Evolutionary conservation across 345 rosid genomes (phyloP), one percentile per base, ranked within the genome.

Genomic region (Lumnitzera racemosa): DNA sequence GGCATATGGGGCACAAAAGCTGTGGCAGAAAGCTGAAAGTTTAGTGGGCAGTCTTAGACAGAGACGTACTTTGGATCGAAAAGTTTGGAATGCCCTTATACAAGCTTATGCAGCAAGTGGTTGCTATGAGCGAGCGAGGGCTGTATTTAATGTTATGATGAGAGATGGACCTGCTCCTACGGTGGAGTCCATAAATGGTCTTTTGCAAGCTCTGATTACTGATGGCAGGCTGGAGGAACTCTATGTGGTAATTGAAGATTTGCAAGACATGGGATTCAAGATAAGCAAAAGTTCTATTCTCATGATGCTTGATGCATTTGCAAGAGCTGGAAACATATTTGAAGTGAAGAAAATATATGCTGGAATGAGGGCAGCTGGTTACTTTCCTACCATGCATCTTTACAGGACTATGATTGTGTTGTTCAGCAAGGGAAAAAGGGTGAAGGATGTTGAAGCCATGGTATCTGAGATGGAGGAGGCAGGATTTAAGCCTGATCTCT

Each of bases 291-390:
- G 94, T 73, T 87, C 96, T 60, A 89, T 87, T 75, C 80, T 87
- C 67, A 72, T 89, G 76, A 89, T 82, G 86, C 91, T 92, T 53
- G 88, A 87, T 58, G 96, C 98, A 68, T 92, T 92, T 78, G 86
- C 89, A 50, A 72, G 68, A 65, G 81, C 81, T 52, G 94, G 91
- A 67, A 85, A 92, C 70, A 69, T 89, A 64, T 78, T 84, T 71
- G 98, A 92, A 81, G 96, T 83, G 61, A 85, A 84, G 83, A 92
- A 92, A 75, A 87, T 89, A 74, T 89, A 89, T 73, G 73, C 74
- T 67, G 94, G 98, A 71, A 89, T 92, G 98, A 89, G 82, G 78
- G 97, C 97, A 70, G 94, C 87, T 2, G 97, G 98, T 57, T 88
- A 92, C 72, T 80, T 83, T 62, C 98, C 98, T 10, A 87, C 90